Conservation (phyloP, 805 yeast genomes). For the Metschnikowia corniflorae region DNA sequence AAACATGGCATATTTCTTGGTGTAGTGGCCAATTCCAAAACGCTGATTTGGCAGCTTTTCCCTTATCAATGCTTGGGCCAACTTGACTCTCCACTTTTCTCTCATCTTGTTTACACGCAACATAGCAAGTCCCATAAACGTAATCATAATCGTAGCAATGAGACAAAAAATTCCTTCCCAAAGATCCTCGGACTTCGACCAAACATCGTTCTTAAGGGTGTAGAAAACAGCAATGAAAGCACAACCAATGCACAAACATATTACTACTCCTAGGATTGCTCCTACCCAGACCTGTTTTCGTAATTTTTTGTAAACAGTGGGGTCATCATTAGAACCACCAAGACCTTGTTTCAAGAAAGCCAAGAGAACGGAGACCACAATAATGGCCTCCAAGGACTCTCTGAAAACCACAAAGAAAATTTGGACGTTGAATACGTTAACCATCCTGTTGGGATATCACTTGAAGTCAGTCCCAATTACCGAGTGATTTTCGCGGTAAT, state of each 20-base stretch:
- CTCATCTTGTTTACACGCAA: slow-evolving; percentile 93
- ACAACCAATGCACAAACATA: slow-evolving; percentile 84
- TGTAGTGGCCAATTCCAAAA: slow-evolving; percentile 50
- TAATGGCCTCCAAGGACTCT: slow-evolving; percentile 89
- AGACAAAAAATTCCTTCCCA: slow-evolving; percentile 97
- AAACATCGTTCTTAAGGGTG: slow-evolving; percentile 72
- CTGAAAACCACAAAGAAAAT: slow-evolving; percentile 90
- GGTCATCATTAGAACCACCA: slow-evolving; percentile 48
- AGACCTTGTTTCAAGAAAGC: slow-evolving; percentile 91
- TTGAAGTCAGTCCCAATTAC: not conserved
- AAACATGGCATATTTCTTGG: slow-evolving; percentile 83
- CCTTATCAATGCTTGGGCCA: slow-evolving; percentile 79
- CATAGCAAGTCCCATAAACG: slow-evolving; percentile 97
- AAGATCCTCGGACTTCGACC: slow-evolving; percentile 83
- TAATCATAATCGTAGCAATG: slow-evolving; percentile 84
- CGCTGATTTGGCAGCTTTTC: slow-evolving; percentile 23
- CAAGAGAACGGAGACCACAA: slow-evolving; percentile 84
- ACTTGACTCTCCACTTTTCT: slow-evolving; percentile 94
- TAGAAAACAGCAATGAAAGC: slow-evolving; percentile 95
- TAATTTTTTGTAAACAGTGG: slow-evolving; percentile 56
- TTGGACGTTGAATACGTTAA: slow-evolving; percentile 61
- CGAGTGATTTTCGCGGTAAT: too few relatives aligned
- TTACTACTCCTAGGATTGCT: slow-evolving; percentile 61
- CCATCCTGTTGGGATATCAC: slow-evolving; percentile 31
- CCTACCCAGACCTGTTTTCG: slow-evolving; percentile 88